A percentile compares a stretch with the other conserved stretches of the same genome.
These are phyloP conservation scores for Fusarium sp. DNA, from an alignment of 2,329 filamentous ascomycete species.

Conservation along the genomic window DNA sequence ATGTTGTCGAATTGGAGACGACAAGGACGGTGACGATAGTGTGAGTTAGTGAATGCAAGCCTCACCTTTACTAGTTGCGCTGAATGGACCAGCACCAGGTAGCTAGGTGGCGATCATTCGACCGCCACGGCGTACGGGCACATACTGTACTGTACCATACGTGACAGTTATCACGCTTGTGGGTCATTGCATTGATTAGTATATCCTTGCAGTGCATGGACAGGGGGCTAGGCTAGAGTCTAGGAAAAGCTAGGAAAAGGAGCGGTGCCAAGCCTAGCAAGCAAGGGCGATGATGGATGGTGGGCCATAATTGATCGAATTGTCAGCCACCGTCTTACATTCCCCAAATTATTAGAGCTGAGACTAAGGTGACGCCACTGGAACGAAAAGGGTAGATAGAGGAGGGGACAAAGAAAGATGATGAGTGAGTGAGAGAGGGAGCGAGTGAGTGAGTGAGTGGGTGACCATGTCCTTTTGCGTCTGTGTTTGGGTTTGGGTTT, in stretches of 20 bases:
- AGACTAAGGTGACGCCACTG: constrained; percentile 3
- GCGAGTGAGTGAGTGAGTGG: neutral
- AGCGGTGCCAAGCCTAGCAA: neutral
- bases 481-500: neutral
- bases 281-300: neutral
- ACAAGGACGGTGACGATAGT: constrained; percentile 2
- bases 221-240: neutral
- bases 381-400: neutral
- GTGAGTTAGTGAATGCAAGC: neutral
- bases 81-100: neutral
- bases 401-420: neutral
- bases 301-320: neutral
- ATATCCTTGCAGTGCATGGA: neutral
- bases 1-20: neutral
- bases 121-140: neutral
- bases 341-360: neutral
- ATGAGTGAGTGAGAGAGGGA: neutral
- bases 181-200: neutral
- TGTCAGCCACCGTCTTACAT: neutral
- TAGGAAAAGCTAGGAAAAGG: no score
- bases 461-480: neutral
- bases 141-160: neutral
- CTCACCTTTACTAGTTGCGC: neutral
- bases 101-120: neutral
- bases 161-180: constrained; percentile 4